Conservation (phyloP, 306 rosid genomes). For the Castanopsis chinensis region DNA sequence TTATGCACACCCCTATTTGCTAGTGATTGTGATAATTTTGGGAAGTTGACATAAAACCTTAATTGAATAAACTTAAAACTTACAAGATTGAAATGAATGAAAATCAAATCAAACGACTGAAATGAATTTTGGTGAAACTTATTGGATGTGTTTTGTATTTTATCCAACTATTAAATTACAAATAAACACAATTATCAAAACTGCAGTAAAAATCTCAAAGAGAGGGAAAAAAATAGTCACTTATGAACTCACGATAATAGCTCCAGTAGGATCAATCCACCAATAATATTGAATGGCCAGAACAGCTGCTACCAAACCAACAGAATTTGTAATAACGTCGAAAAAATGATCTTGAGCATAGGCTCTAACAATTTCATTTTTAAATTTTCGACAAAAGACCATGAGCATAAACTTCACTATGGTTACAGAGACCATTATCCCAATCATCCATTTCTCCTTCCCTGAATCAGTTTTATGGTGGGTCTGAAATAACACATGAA, state of each 20-base stretch:
- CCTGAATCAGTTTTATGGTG: constrained; percentile 18
- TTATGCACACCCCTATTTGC: too few relatives aligned
- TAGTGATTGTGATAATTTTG: neutral
- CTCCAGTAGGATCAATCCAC: constrained; percentile 87
- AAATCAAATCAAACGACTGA: neutral
- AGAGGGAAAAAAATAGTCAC: neutral
- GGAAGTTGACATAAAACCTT: too few relatives aligned
- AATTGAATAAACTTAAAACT: too few relatives aligned
- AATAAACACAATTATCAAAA: neutral
- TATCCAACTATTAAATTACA: neutral
- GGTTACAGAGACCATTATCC: constrained; percentile 62
- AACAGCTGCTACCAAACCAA: constrained; percentile 75
- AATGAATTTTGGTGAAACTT: too few relatives aligned
- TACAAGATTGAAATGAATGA: neutral
- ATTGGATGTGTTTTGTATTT: too few relatives aligned
- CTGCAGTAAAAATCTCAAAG: too few relatives aligned
- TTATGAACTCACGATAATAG: constrained; percentile 61
- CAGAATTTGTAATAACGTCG: constrained; percentile 70
- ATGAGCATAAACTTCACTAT: constrained; percentile 69
- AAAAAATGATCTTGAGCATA: constrained; percentile 78
- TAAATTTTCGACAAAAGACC: constrained; percentile 61
- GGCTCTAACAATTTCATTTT: constrained; percentile 65
- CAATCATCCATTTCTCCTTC: constrained; percentile 60
- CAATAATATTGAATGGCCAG: constrained; percentile 53
- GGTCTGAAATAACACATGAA: constrained; percentile 25